Conservation (phyloP, 805 yeast species). For the Komagataella populi region DNA sequence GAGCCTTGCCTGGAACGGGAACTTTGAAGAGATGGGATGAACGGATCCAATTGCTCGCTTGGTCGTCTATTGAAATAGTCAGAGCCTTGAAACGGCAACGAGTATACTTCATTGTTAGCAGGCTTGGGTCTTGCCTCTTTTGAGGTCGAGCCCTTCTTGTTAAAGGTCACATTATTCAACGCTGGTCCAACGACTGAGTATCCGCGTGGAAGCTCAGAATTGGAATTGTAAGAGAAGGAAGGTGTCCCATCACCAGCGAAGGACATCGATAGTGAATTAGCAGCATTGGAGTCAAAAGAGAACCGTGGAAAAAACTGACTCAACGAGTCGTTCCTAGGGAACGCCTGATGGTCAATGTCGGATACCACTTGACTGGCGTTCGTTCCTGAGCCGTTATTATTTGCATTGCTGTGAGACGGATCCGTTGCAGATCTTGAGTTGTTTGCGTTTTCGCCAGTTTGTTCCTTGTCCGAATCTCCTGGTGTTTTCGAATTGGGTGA, state of each 20-base stretch:
- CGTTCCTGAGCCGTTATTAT: background rate
- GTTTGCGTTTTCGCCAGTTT: background rate
- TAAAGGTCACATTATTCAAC: background rate
- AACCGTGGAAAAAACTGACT: constrained; percentile 12
- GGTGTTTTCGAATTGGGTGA: background rate
- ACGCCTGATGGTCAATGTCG: constrained; percentile 4
- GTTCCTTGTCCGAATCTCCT: background rate
- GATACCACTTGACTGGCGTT: background rate
- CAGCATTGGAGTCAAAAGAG: constrained; percentile 11
- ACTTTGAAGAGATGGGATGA: constrained; percentile 18
- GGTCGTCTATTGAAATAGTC: constrained; percentile 21
- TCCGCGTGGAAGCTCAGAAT: background rate
- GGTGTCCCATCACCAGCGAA: background rate
- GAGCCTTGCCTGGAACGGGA: constrained; percentile 13
- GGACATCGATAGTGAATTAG: background rate
- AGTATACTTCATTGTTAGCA: background rate
- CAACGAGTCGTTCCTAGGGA: constrained; percentile 16
- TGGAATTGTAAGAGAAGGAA: background rate
- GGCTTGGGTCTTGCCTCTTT: background rate
- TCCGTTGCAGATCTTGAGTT: background rate
- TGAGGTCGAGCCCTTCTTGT: background rate
- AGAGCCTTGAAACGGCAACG: background rate
- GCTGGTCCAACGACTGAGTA: background rate
- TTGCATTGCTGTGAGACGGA: background rate
- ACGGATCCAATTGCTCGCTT: constrained; percentile 38